Evolutionary conservation across 140 eudicot species (phyloP).

Genomic region (Flaveria floridana): DNA sequence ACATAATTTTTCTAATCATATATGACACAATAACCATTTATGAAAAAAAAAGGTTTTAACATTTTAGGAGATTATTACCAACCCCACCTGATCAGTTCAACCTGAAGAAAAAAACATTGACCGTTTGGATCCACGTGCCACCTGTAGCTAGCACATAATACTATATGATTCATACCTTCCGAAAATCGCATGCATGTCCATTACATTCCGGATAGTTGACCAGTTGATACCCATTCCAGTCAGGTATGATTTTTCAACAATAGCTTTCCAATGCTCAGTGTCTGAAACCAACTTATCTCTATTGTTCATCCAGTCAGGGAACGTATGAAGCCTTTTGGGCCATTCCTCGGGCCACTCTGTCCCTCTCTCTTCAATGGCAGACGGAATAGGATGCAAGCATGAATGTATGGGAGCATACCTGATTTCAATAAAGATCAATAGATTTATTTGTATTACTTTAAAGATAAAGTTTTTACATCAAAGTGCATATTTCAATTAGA

Average conservation of each 20-base stretch:
- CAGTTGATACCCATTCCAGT: slow-evolving; percentile 87
- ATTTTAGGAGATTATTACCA: not conserved
- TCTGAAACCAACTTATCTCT: slow-evolving; percentile 68
- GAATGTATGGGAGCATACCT: slow-evolving; percentile 66
- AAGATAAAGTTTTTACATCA: not conserved
- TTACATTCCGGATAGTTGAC: slow-evolving; percentile 80
- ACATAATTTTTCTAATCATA: not conserved
- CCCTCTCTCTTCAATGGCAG: slow-evolving; percentile 87
- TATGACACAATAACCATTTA: no score
- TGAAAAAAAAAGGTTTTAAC: no score
- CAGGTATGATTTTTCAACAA: slow-evolving; percentile 74
- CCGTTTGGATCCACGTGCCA: not conserved
- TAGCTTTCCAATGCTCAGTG: slow-evolving; percentile 71
- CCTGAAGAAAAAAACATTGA: not conserved
- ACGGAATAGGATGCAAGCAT: slow-evolving; percentile 76
- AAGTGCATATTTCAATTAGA: not conserved
- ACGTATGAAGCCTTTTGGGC: slow-evolving; percentile 84
- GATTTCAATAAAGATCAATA: slow-evolving; percentile 19
- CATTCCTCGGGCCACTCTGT: slow-evolving; percentile 98
- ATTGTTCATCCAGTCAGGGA: slow-evolving; percentile 82
- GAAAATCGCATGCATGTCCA: slow-evolving; percentile 90
- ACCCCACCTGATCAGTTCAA: not conserved
- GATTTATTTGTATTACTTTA: not conserved
- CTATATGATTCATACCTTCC: slow-evolving; percentile 67
- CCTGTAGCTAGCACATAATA: not conserved